These are phyloP conservation scores for Xylaria sp. DNA, from an alignment of 2,329 filamentous ascomycete species.

Conservation along the genomic window DNA sequence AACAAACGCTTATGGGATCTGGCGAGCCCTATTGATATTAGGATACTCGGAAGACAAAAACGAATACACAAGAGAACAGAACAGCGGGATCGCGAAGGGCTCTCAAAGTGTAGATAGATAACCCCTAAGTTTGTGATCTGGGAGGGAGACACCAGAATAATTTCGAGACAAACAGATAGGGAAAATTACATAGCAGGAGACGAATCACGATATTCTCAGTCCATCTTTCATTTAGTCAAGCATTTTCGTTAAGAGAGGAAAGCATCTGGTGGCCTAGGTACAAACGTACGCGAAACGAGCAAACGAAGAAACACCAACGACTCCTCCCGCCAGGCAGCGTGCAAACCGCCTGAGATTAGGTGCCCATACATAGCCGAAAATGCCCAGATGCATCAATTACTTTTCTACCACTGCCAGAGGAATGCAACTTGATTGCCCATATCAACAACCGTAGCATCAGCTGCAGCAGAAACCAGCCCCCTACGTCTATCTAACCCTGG, in stretches of 20 bases:
- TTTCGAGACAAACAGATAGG: not conserved
- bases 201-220: not conserved
- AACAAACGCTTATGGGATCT: not conserved
- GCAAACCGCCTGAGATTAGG: constrained; percentile 47
- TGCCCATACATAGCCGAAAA: constrained; percentile 48
- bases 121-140: not conserved
- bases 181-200: not conserved
- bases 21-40: not conserved
- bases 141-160: not conserved
- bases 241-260: constrained; percentile 43
- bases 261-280: constrained; percentile 49
- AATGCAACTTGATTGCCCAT: constrained; percentile 38
- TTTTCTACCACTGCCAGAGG: constrained; percentile 43
- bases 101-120: not conserved
- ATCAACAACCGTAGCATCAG: constrained; percentile 36
- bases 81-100: not conserved
- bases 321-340: constrained; percentile 43
- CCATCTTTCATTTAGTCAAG: constrained; percentile 17
- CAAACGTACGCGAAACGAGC: constrained; percentile 46
- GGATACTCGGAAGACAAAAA: not conserved
- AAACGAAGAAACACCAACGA: constrained; percentile 46
- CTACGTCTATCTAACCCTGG: constrained; percentile 46
- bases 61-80: not conserved
- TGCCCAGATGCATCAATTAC: constrained; percentile 49
- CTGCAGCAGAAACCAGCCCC: constrained; percentile 30